These are phyloP conservation scores for Debaryomyces nepalensis DNA, from an alignment of 1,139 yeast genomes.

Conservation along the genomic window DNA sequence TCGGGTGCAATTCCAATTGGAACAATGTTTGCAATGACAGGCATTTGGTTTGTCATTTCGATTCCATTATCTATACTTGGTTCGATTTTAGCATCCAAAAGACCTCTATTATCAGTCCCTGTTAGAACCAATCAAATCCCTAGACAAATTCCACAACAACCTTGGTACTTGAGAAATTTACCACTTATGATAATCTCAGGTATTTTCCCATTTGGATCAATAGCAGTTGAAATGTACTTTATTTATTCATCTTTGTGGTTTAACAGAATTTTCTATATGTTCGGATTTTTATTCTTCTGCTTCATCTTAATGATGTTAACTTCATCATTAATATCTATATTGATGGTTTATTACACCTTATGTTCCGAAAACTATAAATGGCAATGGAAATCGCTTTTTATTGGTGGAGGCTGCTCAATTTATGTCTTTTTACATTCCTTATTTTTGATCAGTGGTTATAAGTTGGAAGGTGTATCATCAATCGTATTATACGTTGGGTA, in stretches of 20 bases:
- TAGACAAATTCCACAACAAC: slow-evolving; percentile 92
- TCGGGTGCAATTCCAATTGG: slow-evolving; percentile 97
- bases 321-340: slow-evolving; percentile 77
- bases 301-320: slow-evolving; percentile 81
- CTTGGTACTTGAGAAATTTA: slow-evolving; percentile 73
- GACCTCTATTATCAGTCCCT: slow-evolving; percentile 64
- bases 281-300: slow-evolving; percentile 93
- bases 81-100: slow-evolving; percentile 74
- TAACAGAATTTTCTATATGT: slow-evolving; percentile 93
- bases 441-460: slow-evolving; percentile 66
- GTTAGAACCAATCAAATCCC: slow-evolving; percentile 94
- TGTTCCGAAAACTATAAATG: slow-evolving; percentile 93
- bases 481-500: slow-evolving; percentile 85
- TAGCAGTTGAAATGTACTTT: slow-evolving; percentile 93
- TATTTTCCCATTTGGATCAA: slow-evolving; percentile 91
- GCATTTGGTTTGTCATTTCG: slow-evolving; percentile 84
- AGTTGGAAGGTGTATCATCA: slow-evolving; percentile 76
- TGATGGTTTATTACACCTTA: slow-evolving; percentile 81
- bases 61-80: slow-evolving; percentile 85
- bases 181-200: slow-evolving; percentile 82
- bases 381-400: slow-evolving; percentile 93
- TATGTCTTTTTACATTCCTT: slow-evolving; percentile 87
- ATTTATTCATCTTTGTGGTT: slow-evolving; percentile 90
- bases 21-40: slow-evolving; percentile 79
- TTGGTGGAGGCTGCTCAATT: slow-evolving; percentile 88